Conservation (phyloP, 257 asterid species). For the Salvia rosmarinus region DNA sequence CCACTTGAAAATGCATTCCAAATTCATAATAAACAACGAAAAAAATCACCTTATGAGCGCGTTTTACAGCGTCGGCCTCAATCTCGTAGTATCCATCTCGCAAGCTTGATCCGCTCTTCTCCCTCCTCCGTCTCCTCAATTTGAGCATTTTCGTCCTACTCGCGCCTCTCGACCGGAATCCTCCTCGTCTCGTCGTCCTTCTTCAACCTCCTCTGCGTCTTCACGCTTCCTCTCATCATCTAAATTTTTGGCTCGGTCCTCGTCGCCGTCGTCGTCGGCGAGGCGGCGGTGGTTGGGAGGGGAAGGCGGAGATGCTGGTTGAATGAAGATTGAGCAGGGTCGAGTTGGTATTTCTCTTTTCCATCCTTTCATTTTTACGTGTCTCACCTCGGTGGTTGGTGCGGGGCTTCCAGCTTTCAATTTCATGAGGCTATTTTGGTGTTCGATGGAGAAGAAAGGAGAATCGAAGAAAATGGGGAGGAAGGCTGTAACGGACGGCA, state of each 20-base stretch:
- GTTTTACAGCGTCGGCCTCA: slow-evolving; percentile 58
- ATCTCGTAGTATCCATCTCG: slow-evolving; percentile 61
- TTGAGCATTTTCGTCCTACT: slow-evolving; percentile 33
- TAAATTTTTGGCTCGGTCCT: slow-evolving; percentile 12
- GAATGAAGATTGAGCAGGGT: slow-evolving; percentile 35
- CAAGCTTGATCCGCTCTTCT: slow-evolving; percentile 56
- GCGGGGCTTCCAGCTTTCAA: slow-evolving; percentile 33
- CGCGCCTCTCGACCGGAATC: slow-evolving; percentile 43
- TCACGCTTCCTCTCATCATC: slow-evolving; percentile 40
- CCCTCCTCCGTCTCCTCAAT: slow-evolving; percentile 25
- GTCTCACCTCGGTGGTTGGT: slow-evolving; percentile 27
- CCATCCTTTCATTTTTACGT: slow-evolving; percentile 45
- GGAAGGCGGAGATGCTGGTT: slow-evolving; percentile 35
- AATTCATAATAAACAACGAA: not conserved
- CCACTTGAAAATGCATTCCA: not conserved
- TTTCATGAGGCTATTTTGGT: slow-evolving; percentile 32
- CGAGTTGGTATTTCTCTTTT: slow-evolving; percentile 38
- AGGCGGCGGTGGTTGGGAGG: slow-evolving; percentile 8
- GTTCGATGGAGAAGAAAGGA: too few species aligned
- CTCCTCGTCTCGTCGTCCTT: slow-evolving; percentile 47
- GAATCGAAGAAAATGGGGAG: too few species aligned
- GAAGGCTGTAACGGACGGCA: too few species aligned
- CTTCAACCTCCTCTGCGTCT: slow-evolving; percentile 29
- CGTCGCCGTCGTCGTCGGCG: slow-evolving; percentile 20
- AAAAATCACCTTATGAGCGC: slow-evolving; percentile 50